A percentile compares a stretch with the other conserved stretches of the same genome.
Evolutionary conservation across 805 yeast genomes (phyloP).

Genomic region (Schwanniomyces sp.): DNA sequence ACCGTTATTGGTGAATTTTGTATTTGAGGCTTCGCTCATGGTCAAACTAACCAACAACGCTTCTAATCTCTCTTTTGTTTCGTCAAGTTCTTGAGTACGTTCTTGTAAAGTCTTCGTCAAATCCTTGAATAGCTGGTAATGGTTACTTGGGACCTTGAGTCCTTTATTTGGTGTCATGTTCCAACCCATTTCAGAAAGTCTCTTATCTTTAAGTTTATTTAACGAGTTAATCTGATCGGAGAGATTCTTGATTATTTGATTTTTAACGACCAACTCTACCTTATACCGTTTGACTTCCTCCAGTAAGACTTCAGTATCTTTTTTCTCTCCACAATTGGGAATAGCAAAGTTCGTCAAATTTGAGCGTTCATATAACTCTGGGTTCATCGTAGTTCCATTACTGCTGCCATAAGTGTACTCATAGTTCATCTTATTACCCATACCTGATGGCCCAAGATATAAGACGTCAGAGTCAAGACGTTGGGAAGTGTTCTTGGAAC

Average conservation of each 20-base stretch:
- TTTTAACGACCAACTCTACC: constrained; percentile 55
- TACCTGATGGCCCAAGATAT: constrained; percentile 1
- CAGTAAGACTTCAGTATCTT: constrained; percentile 8
- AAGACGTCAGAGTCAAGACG: constrained; percentile 1
- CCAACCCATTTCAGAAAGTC: not conserved
- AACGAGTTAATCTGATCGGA: constrained; percentile 29
- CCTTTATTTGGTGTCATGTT: constrained; percentile 7
- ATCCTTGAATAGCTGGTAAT: constrained; percentile 48
- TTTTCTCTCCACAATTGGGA: constrained; percentile 1
- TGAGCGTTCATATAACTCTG: constrained; percentile 9
- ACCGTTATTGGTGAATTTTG: constrained; percentile 46
- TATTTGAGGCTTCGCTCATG: constrained; percentile 18
- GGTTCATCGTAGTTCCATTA: not conserved
- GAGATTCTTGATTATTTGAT: constrained; percentile 39
- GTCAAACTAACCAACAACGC: constrained; percentile 42
- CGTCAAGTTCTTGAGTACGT: constrained; percentile 52
- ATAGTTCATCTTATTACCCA: constrained; percentile 5
- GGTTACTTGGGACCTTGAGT: constrained; percentile 40
- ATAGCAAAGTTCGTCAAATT: constrained; percentile 8
- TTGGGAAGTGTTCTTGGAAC: constrained; percentile 2
- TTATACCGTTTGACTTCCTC: constrained; percentile 38
- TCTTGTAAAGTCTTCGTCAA: constrained; percentile 48
- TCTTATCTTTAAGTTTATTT: constrained; percentile 15
- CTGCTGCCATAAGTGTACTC: constrained; percentile 6
- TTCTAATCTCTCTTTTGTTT: constrained; percentile 64